Base-by-base conservation (phyloP, 768 basidiomycete genomes). In the Astraeus odoratus region DNA sequence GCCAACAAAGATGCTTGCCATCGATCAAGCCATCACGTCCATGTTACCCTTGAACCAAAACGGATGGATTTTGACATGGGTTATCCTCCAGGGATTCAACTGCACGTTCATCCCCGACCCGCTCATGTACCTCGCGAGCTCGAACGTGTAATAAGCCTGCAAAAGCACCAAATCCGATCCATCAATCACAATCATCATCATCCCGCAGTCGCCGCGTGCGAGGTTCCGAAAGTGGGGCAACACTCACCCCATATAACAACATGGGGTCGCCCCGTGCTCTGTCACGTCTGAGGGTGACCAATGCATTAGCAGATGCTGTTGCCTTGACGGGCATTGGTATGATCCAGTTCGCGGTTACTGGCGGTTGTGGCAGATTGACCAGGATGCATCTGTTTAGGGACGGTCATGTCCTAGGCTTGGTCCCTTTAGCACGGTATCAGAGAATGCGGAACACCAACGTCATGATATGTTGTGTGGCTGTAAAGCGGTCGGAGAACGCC, bases 21-120 rank as follows among this genome's bases (percentile, higher is more conserved):
- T 42, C 42, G 13, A 43, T 48, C 43, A 50, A 43, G 31, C 38
- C 52, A 51, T 59, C n/a, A 54, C 57, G 24, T 61, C 57, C 2
- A 39, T 46, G 33, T 57, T 61, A 40, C 60, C 60, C 36, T 29
- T 53, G 34, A 61, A 57, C 59, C 59, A 59, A 43, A 54, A 54
- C 13, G 57, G 59, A 45, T 61, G 59, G 13, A 43, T 50, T 25
- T 57, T 61, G 54, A 59, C 51, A 31, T 53, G 50, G 33, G 51
- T 49, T 26, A 60, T 55, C 43, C 59, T 46, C 59, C 55, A 61
- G 13, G 59, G 54, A 16, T 60, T 58, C 8, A 37, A 44, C 8
- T 50, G 47, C 12, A 50, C 41, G n/a, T n/a, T n/a, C n/a, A n/a
- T n/a, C n/a, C n/a, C n/a, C 8, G 53, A 50, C 27, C 30, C 39